Base-by-base conservation (phyloP, 306 rosid species). In the Citrullus amarus region DNA sequence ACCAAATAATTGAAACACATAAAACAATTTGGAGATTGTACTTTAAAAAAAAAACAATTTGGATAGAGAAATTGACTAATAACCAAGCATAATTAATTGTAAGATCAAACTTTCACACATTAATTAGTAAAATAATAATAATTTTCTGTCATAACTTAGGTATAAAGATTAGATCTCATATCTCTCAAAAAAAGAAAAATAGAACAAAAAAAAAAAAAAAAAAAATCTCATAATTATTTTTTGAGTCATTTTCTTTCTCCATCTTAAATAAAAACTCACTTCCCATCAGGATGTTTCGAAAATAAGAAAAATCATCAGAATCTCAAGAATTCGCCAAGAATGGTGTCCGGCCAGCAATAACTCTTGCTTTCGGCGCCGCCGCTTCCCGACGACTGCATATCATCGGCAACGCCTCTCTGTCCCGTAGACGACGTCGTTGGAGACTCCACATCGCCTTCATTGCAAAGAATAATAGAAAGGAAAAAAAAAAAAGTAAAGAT, bases 251-350 rank as follows among this genome's bases (percentile, higher is more conserved):
- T 55, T 55, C 25, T 55, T 55, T 7, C 17, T 18, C 4, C 59
- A 6, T 55, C 25, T 55, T 7, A 53, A 53, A 16, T 53, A 53
- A 53, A 53, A 53, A 53, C 57, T 53, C 20, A 53, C 9, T 16
- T 53, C 20, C 54, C 54, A 48, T 36, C 39, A 5, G 5, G 10
- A 43, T 43, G 11, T 18, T 55, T 55, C 3, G 9, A 18, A 16
- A 14, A 8, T 55, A 7, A 5, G 59, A 55, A 55, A 55, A 55
- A 1, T 18, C 32, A 79, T 86, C 84, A 53, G 98, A 83, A 7
- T 96, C 95, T 0, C 96, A 86, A 34, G 95, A 89, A 81, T 90
- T 90, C 58, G 89, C 97, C 87, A 90, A 94, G 98, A 85, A 94
- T 92, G 78, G 87, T 90, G 67, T 85, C 91, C 54, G 54, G 54